A percentile compares a stretch with the other conserved stretches of the same genome.
Evolutionary conservation across 176 grass and related monocot species (phyloP).

Genomic region (Ampelocalamus luodianensis): DNA sequence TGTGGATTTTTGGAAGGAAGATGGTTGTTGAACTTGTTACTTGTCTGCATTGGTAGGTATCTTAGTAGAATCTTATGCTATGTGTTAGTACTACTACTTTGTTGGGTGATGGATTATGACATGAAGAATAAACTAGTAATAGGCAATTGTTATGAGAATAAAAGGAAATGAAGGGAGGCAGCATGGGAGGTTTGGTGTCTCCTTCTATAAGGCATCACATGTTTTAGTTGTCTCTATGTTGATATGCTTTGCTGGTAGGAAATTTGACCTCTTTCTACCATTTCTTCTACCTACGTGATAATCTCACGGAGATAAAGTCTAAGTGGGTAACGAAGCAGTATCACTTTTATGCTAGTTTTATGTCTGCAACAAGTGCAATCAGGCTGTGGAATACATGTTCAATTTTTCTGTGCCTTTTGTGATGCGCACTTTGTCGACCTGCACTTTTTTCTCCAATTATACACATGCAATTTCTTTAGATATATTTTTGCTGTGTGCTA

Average conservation of each 20-base stretch:
- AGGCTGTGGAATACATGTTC: background rate
- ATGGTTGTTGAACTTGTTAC: conserved; percentile 34
- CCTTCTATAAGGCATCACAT: conserved; percentile 26
- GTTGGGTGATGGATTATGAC: conserved; percentile 46
- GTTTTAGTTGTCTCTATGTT: conserved; percentile 6
- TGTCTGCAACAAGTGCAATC: background rate
- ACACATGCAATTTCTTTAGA: background rate
- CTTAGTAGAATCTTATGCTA: conserved; percentile 28
- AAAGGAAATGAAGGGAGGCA: background rate
- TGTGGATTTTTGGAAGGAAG: conserved; percentile 11
- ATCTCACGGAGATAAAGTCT: conserved; percentile 11
- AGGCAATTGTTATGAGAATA: background rate
- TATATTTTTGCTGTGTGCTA: background rate
- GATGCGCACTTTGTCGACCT: background rate
- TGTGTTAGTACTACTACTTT: conserved; percentile 24
- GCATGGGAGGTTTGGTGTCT: conserved; percentile 34
- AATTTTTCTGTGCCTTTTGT: background rate
- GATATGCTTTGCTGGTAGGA: conserved; percentile 17
- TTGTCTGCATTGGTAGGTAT: conserved; percentile 34
- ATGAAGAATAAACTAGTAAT: conserved; percentile 37
- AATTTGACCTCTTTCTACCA: background rate
- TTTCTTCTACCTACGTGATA: conserved; percentile 15
- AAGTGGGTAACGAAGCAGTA: background rate
- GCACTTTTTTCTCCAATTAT: background rate
- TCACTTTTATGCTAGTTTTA: conserved; percentile 2